phyloP scores from a whole-genome alignment of 495 filamentous ascomycete species.

The Penicillium paxilli region DNA sequence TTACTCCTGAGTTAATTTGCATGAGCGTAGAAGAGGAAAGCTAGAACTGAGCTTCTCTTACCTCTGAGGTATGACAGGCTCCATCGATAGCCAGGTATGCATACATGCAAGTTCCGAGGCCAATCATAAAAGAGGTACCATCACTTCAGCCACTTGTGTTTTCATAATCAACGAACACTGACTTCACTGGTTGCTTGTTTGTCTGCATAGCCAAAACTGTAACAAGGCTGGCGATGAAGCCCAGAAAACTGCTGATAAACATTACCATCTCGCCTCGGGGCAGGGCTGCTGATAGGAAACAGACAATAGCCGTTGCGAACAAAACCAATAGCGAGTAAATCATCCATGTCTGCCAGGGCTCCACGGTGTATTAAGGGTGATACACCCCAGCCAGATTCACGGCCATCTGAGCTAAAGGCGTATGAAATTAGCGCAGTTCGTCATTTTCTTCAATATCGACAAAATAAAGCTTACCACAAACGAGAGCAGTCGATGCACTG shows the following conservation, averaged over 20 bases:
- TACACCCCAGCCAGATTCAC: conserved; percentile 16
- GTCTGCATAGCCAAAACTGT: conserved; percentile 3
- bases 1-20: neutral
- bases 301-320: conserved; percentile 2
- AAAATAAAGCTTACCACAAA: conserved; percentile 7
- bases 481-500: conserved; percentile 12
- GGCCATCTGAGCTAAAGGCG: conserved; percentile 12
- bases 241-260: neutral
- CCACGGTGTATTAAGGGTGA: conserved; percentile 14
- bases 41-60: neutral
- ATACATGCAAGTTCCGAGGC: conserved; percentile 22
- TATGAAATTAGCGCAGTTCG: neutral
- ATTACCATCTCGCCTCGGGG: neutral
- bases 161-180: conserved; percentile 15
- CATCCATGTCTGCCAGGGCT: conserved; percentile 25
- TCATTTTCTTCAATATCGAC: no score
- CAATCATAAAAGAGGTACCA: conserved; percentile 30
- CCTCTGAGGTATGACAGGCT: conserved; percentile 25
- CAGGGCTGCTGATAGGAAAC: neutral
- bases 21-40: no score
- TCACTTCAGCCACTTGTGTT: conserved; percentile 23
- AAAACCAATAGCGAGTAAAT: conserved; percentile 15
- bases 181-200: conserved; percentile 4
- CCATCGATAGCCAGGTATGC: conserved; percentile 26
- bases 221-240: conserved; percentile 8